Conservation (phyloP, 257 asterid species). For the Misopates orontium region DNA sequence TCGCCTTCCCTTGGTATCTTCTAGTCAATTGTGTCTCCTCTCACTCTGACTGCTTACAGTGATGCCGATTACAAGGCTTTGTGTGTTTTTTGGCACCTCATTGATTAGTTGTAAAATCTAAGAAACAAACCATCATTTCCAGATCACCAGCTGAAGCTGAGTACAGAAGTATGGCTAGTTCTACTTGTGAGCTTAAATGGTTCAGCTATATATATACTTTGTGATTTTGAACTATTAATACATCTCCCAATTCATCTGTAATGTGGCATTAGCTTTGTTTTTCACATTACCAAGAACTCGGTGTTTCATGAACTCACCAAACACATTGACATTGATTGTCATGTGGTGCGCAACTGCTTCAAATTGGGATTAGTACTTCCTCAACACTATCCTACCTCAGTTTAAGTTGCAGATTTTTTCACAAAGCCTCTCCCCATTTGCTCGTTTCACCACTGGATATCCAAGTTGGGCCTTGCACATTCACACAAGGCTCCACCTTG, state of each 20-base stretch:
- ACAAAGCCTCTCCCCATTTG: too few species aligned
- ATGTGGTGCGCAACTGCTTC: background rate
- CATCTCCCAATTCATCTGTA: too few species aligned
- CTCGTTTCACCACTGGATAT: too few species aligned
- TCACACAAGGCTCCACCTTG: too few species aligned
- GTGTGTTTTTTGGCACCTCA: background rate
- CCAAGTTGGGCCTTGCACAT: too few species aligned
- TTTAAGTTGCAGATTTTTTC: too few species aligned
- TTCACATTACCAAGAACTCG: background rate
- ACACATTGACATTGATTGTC: background rate
- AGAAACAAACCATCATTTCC: background rate
- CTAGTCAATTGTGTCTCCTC: accelerated
- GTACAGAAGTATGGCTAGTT: background rate
- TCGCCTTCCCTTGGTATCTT: background rate
- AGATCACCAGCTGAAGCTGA: background rate
- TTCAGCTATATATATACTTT: too few species aligned
- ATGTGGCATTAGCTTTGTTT: too few species aligned
- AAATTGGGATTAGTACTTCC: too few species aligned
- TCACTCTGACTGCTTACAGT: background rate
- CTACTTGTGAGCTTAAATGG: background rate
- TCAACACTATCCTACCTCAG: too few species aligned
- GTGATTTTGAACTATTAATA: too few species aligned
- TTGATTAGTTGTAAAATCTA: background rate
- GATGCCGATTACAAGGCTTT: background rate
- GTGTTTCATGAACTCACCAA: background rate